Evolutionary conservation across 257 asterid species (phyloP).

Genomic region (Solanum piurae): DNA sequence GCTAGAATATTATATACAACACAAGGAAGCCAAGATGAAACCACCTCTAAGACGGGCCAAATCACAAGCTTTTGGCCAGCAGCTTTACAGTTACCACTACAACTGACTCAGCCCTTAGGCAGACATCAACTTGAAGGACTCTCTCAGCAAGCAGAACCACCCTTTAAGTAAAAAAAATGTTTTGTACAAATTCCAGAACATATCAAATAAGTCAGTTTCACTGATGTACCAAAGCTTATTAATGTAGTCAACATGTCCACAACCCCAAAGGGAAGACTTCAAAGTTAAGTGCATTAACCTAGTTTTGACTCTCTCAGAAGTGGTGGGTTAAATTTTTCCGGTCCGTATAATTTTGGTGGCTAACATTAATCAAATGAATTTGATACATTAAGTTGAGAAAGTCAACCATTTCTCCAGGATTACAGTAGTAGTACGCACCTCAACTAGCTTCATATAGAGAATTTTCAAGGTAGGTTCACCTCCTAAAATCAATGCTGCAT

Average conservation of each 20-base stretch:
- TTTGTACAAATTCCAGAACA: not conserved
- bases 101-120: not conserved
- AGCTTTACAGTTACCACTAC: not conserved
- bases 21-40: not conserved
- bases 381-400: not conserved
- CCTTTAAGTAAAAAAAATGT: not conserved
- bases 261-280: not conserved
- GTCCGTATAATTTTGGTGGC: not conserved
- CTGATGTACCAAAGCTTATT: not conserved
- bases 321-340: not conserved
- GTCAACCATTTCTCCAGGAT: not conserved
- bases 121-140: not conserved
- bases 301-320: not conserved
- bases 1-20: not conserved
- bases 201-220: not conserved
- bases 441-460: conserved; percentile 79
- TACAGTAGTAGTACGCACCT: conserved; percentile 39
- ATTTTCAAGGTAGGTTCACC: conserved; percentile 81
- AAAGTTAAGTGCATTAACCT: not conserved
- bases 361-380: not conserved
- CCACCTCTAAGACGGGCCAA: not conserved
- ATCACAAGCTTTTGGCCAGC: not conserved
- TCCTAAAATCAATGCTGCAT: conserved; percentile 90
- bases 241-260: not conserved
- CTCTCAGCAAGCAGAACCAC: not conserved